Evolutionary conservation across 2,329 filamentous ascomycete species (phyloP).

Genomic region (Torrubiella hemipterigena): DNA sequence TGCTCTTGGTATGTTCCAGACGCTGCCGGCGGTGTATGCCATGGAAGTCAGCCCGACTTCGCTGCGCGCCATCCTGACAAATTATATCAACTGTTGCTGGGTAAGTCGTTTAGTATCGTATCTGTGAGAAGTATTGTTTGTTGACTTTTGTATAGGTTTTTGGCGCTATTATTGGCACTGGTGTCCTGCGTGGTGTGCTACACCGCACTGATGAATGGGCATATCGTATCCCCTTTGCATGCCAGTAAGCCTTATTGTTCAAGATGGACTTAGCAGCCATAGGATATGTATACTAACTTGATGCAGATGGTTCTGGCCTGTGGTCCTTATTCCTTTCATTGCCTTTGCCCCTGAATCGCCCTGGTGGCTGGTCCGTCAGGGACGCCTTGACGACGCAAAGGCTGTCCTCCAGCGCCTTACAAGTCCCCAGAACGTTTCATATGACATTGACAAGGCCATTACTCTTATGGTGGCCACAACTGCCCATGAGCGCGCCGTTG

Average conservation of each 20-base stretch:
- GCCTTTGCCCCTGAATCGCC: slow-evolving; percentile 35
- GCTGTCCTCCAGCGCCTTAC: slow-evolving; percentile 19
- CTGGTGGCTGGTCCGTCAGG: slow-evolving; percentile 27
- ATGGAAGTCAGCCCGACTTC: slow-evolving; percentile 26
- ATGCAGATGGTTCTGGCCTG: slow-evolving; percentile 37
- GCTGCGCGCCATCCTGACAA: slow-evolving; percentile 31
- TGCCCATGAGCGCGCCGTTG: slow-evolving; percentile 22
- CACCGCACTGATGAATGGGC: background rate
- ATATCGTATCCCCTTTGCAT: background rate
- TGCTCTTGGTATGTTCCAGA: slow-evolving; percentile 32
- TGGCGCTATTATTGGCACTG: slow-evolving; percentile 30
- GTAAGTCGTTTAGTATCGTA: slow-evolving; percentile 33
- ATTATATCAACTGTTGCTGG: slow-evolving; percentile 34
- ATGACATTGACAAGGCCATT: slow-evolving; percentile 21
- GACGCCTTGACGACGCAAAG: slow-evolving; percentile 19
- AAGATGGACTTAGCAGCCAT: slow-evolving; percentile 15
- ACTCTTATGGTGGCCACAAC: slow-evolving; percentile 30
- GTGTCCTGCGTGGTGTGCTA: slow-evolving; percentile 19
- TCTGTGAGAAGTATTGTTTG: too few species aligned
- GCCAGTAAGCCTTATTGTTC: slow-evolving; percentile 12
- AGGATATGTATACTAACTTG: slow-evolving; percentile 32
- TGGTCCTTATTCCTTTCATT: slow-evolving; percentile 24
- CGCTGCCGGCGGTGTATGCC: slow-evolving; percentile 32
- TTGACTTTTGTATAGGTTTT: background rate
- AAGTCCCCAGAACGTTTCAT: slow-evolving; percentile 12